These are phyloP conservation scores for Wilhelminamyces savonicus DNA, from an alignment of 805 yeast genomes.

Conservation along the genomic window DNA sequence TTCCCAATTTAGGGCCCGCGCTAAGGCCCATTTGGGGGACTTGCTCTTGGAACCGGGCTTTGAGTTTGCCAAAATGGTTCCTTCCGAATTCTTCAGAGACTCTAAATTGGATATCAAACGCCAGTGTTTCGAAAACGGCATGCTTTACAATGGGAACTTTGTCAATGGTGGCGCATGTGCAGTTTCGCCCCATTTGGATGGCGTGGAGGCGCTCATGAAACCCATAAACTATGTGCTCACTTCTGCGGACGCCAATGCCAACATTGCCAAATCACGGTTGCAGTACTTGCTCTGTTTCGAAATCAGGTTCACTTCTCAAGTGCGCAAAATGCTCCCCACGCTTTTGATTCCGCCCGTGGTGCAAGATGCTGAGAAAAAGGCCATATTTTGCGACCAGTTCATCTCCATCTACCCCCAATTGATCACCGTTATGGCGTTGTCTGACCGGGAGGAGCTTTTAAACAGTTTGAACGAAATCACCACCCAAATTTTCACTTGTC, in stretches of 20 bases:
- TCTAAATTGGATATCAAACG: constrained; percentile 7
- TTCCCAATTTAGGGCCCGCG: constrained; percentile 17
- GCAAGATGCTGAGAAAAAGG: constrained; percentile 42
- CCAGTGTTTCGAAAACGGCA: constrained; percentile 26
- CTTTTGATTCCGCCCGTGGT: constrained; percentile 52
- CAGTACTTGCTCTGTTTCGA: constrained; percentile 57
- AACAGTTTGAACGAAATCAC: constrained; percentile 25
- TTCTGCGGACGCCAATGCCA: constrained; percentile 7
- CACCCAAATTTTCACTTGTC: constrained; percentile 40
- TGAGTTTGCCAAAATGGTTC: constrained; percentile 24
- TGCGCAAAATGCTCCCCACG: constrained; percentile 43
- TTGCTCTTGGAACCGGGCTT: constrained; percentile 33
- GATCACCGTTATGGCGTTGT: constrained; percentile 39
- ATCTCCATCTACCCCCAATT: constrained; percentile 48
- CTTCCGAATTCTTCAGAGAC: constrained; percentile 14
- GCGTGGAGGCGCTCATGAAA: not conserved
- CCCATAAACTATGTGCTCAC: no score
- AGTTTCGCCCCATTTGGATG: constrained; percentile 6
- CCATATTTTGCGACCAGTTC: constrained; percentile 45
- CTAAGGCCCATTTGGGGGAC: constrained; percentile 39
- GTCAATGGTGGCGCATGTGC: constrained; percentile 15
- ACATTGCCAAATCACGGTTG: constrained; percentile 39
- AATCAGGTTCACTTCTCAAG: constrained; percentile 47
- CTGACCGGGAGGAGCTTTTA: constrained; percentile 47
- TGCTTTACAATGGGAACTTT: constrained; percentile 21